Evolutionary conservation across 2,329 filamentous ascomycete species (phyloP).

Genomic region (Nemania sp.): DNA sequence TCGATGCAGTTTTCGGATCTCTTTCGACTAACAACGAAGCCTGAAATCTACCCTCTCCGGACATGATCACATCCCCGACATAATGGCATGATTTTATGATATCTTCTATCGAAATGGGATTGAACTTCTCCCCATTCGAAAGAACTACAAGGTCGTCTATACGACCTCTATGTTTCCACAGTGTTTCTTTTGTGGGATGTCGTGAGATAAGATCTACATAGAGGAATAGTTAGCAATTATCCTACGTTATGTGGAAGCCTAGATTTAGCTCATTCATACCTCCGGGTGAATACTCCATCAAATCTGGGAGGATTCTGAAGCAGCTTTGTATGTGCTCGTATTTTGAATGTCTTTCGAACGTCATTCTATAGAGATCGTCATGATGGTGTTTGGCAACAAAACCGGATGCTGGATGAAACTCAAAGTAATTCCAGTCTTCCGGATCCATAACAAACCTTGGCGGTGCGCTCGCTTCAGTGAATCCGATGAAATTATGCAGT

Average conservation of each 20-base stretch:
- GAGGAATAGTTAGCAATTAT: background rate
- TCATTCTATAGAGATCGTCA: constrained; percentile 40
- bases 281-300: constrained; percentile 40
- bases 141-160: constrained; percentile 32
- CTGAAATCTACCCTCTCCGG: constrained; percentile 31
- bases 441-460: constrained; percentile 39
- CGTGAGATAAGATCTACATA: constrained; percentile 60
- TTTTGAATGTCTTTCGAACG: constrained; percentile 33
- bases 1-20: background rate
- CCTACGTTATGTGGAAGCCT: background rate
- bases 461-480: constrained; percentile 40
- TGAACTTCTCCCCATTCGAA: constrained; percentile 34
- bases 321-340: constrained; percentile 34
- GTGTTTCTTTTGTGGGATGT: constrained; percentile 21
- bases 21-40: constrained; percentile 28
- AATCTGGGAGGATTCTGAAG: constrained; percentile 39
- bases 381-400: constrained; percentile 38
- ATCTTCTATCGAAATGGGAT: constrained; percentile 27
- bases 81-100: constrained; percentile 21
- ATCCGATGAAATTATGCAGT: constrained; percentile 43
- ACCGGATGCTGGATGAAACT: constrained; percentile 42
- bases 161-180: constrained; percentile 31
- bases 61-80: constrained; percentile 25
- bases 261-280: constrained; percentile 8
- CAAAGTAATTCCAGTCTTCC: constrained; percentile 41